These are phyloP conservation scores for Penicillium maclennaniae DNA, from an alignment of 495 filamentous ascomycete species.

Conservation along the genomic window DNA sequence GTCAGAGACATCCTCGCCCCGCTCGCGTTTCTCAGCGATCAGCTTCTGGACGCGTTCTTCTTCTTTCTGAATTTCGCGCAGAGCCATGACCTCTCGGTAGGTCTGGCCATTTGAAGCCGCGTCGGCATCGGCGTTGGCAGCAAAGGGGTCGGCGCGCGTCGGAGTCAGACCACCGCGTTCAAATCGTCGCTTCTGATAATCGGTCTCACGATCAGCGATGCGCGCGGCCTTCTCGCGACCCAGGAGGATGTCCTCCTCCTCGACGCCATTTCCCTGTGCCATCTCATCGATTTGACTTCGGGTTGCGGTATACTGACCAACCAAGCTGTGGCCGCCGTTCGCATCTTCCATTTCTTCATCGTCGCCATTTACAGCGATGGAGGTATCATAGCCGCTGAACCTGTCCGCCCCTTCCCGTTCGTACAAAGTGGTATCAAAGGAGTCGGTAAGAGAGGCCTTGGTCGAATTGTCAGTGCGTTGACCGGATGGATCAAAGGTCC, in stretches of 20 bases:
- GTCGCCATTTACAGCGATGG: slow-evolving; percentile 76
- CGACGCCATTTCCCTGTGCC: slow-evolving; percentile 74
- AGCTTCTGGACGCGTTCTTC: slow-evolving; percentile 81
- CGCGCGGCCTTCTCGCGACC: slow-evolving; percentile 84
- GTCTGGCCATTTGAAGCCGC: slow-evolving; percentile 66
- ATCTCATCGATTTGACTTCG: slow-evolving; percentile 91
- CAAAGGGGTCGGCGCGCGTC: slow-evolving; percentile 84
- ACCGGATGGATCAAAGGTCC: slow-evolving; percentile 77
- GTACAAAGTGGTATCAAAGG: slow-evolving; percentile 91
- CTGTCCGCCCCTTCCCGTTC: slow-evolving; percentile 75
- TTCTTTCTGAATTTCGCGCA: slow-evolving; percentile 87
- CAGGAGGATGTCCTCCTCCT: slow-evolving; percentile 87
- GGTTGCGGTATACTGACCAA: slow-evolving; percentile 96
- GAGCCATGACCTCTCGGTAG: slow-evolving; percentile 89
- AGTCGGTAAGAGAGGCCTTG: slow-evolving; percentile 92
- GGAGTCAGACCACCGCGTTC: slow-evolving; percentile 78
- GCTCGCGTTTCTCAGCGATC: slow-evolving; percentile 70
- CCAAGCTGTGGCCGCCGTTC: slow-evolving; percentile 70
- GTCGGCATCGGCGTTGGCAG: slow-evolving; percentile 66
- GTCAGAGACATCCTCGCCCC: slow-evolving; percentile 56
- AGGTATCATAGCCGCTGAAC: slow-evolving; percentile 86
- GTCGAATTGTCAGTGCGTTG: slow-evolving; percentile 88
- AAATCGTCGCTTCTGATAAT: slow-evolving; percentile 95
- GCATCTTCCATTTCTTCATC: slow-evolving; percentile 82
- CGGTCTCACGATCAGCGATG: slow-evolving; percentile 89